Evolutionary conservation across 495 filamentous ascomycete species (phyloP), one percentile per base, ranked within the genome.

Genomic region (Tuber magnatum): DNA sequence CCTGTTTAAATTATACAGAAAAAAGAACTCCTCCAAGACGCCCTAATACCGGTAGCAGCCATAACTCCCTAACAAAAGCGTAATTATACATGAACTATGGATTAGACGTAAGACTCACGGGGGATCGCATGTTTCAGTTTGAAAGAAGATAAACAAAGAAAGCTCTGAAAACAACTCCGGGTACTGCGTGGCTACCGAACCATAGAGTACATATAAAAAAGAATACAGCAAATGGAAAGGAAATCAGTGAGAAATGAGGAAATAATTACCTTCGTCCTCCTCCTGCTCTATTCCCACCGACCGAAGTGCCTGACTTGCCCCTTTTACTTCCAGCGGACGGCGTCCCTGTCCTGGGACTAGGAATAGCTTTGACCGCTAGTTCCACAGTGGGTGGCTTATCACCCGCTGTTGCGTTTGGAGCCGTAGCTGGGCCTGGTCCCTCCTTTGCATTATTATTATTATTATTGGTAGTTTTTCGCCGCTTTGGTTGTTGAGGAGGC

Each of bases 1-100:
- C 73, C 69, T 70, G 65, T 79, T 73, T 79, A 79, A 65, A 79
- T 79, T 79, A 73, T 79, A 79, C 77, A 78, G 72, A 69, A 71
- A 78, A 75, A 65, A 65, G 56, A 71, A 75, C 76, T 61, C 69
- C 61, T 75, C 44, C 41, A 74, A 79, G 72, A 75, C 76, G 69
- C 76, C 56, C 71, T 71, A 28, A 71, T n/a, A n/a, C n/a, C n/a
- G n/a, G n/a, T 22, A 78, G 44, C 40, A 72, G 72, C 68, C 44
- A 71, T 18, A 71, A 70, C 71, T 68, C 70, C 70, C 44, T 32
- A 69, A 74, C 68, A 74, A 70, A 78, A 68, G 44, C 68, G 70
- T 56, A 69, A 56, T 72, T 46, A 65, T 65, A 65, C 56, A 65
- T 65, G 56, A 35, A 65, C 32, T 65, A 65, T 65, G 28, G 56